Base-by-base conservation (phyloP, 2,329 filamentous ascomycete genomes). In the Talaromyces verruculosus region DNA sequence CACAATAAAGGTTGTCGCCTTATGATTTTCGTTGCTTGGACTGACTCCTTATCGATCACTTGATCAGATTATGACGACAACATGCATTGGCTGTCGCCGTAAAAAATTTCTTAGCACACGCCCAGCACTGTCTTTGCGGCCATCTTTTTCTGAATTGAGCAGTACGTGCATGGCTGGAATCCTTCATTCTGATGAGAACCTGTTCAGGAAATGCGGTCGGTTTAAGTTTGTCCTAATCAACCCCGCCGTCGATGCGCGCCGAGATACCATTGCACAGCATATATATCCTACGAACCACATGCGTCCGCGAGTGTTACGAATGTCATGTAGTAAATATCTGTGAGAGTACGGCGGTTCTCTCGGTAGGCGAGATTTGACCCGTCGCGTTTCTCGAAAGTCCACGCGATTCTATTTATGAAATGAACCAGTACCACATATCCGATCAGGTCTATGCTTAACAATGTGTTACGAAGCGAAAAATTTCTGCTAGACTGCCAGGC, bases 61-160 rank as follows among this genome's bases (percentile, higher is more conserved):
- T 64, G 51, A 64, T 55, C 43, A 19, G 22, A 43, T 22, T 37
- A 58, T 64, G 62, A 64, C 62, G 62, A 57, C 51, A 64, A 22
- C 5, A 33, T 64, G 51, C 62, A 64, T 58, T 33, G 35, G 22
- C 47, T 6, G 25, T 30, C 15, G 28, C 25, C 13, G 22, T 19
- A 19, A 25, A 25, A 25, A 25, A 10, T 28, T 53, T 39, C 28
- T 53, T 17, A 62, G 45, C 33, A 39, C 17, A 33, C 25, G 13
- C n/a, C 15, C 5, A 15, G 15, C 33, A 17, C 10, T 57, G 5
- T 37, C n/a, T 17, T 57, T 39, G 33, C n/a, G 33, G 53, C 53
- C 30, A 37, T 57, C 53, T 39, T 57, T 57, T 57, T 15, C 53
- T 57, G 5, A 39, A 37, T 57, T 15, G 53, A 57, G 53, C 53